These are phyloP conservation scores for Lachnellula occidentalis DNA, from an alignment of 2,329 filamentous ascomycete species.

Conservation along the genomic window DNA sequence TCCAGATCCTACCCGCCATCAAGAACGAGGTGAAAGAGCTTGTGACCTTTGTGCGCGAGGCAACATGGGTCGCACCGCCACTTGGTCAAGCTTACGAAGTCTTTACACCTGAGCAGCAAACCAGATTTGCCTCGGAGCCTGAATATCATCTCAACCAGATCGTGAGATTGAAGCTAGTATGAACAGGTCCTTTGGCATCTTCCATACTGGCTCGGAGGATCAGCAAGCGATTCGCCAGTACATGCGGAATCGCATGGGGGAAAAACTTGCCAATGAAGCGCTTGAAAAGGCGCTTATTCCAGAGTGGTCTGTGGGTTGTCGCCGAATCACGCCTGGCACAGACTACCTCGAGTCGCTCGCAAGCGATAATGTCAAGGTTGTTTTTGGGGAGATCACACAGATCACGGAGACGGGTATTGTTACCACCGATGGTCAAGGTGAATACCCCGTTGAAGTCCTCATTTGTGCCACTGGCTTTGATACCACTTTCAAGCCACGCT, in stretches of 20 bases:
- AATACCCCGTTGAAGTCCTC: too few relatives aligned
- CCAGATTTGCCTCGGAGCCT: slow-evolving; percentile 9
- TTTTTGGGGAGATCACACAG: too few relatives aligned
- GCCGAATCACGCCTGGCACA: slow-evolving; percentile 39
- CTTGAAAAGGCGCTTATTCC: slow-evolving; percentile 16
- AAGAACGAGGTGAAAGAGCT: slow-evolving; percentile 41
- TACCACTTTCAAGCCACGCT: too few relatives aligned
- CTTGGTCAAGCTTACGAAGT: slow-evolving; percentile 24
- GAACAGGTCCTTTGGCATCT: slow-evolving; percentile 10
- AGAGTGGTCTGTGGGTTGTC: slow-evolving; percentile 34
- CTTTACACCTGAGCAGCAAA: too few relatives aligned
- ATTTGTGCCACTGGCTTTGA: too few relatives aligned
- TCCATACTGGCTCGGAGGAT: slow-evolving; percentile 8
- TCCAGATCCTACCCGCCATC: slow-evolving; percentile 45
- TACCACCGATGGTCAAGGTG: too few relatives aligned
- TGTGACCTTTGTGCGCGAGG: background rate
- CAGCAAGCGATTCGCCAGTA: slow-evolving; percentile 14
- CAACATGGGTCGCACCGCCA: slow-evolving; percentile 39
- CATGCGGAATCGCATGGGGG: slow-evolving; percentile 11
- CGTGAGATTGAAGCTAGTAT: background rate
- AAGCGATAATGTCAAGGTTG: background rate
- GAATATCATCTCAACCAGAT: background rate
- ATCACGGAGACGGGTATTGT: too few relatives aligned
- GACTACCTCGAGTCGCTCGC: slow-evolving; percentile 35
- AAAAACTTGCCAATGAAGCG: slow-evolving; percentile 12